Evolutionary conservation across 2,329 filamentous ascomycete genomes (phyloP), one percentile per base, ranked within the genome.

Genomic region (Ophiocordyceps camponoti-saundersi): DNA sequence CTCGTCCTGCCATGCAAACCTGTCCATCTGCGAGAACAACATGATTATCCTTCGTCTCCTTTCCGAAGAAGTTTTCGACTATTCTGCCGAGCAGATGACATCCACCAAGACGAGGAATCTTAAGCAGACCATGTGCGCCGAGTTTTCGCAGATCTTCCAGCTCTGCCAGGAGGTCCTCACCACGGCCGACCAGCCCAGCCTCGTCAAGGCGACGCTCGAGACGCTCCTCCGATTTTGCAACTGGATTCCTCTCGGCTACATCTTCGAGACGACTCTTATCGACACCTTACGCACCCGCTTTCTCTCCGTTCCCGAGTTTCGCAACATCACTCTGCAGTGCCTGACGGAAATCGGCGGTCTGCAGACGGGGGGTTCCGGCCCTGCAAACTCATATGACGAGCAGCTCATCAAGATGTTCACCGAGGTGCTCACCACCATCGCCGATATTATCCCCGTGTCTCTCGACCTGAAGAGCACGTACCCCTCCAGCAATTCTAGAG

Each of bases 11-110:
- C 89, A 94, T 63, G 90, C 86, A 55, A 95, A 85, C 65, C 72
- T 98, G 47, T 92, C 90, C 36, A 93, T 98, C 57, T 98, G 93
- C 76, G 92, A 98, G 70, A 98, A 98, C 72, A 98, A 98, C 73
- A 98, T 98, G 92, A 88, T 86, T 53, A 96, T 98, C 56, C 77
- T 98, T 55, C 82, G 92, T 50, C 71, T 98, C 57, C 76, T 98
- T 43, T 98, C 92, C 7, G 92, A 98, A 65, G 92, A 98, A 65
- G 90, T 98, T 36, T 98, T 98, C 60, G 92, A 98, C 69, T 98
- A 93, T 66, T 98, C 92, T 1, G 87, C 90, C 53, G 92, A 98
- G 61, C 87, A 95, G 64, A 95, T 98, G 90, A 98, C 92, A n/a
- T 95, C 90, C 36, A 79, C 84, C 49, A 98, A 98, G 72, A 94